Conservation (phyloP, 305 asterid species). For the Rubia peregrina region DNA sequence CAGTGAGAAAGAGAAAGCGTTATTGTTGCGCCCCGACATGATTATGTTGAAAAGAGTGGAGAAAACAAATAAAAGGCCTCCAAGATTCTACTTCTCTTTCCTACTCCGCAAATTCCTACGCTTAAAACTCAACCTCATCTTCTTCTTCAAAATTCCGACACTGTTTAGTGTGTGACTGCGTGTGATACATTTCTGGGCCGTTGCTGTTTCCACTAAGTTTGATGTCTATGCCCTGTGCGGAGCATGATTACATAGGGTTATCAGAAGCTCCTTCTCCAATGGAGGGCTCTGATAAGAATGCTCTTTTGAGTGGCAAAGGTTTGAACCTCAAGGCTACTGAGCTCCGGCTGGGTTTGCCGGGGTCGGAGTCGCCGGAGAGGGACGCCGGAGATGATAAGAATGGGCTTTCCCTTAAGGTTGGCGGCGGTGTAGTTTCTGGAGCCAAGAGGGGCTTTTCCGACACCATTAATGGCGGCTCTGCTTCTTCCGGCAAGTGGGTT, state of each 20-base stretch:
- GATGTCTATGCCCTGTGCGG: conserved; percentile 27
- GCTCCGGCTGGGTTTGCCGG: conserved; percentile 40
- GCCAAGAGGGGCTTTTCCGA: conserved; percentile 40
- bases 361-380: conserved; percentile 35
- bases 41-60: conserved; percentile 14
- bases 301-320: conserved; percentile 21
- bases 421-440: conserved; percentile 23
- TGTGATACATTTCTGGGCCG: conserved; percentile 7
- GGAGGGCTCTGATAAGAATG: conserved; percentile 27
- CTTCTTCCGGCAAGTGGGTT: conserved; percentile 31
- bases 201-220: not conserved
- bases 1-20: conserved; percentile 11
- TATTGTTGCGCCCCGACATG: conserved; percentile 4
- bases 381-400: conserved; percentile 20
- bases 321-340: conserved; percentile 44
- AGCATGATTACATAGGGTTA: conserved; percentile 40
- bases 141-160: not conserved
- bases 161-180: not conserved
- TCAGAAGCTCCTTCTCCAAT: conserved; percentile 26
- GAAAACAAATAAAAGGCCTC: conserved; percentile 6
- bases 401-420: conserved; percentile 14
- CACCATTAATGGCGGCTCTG: conserved; percentile 26
- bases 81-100: conserved; percentile 13
- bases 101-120: conserved; percentile 14
- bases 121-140: conserved; percentile 15